A percentile compares a stretch with the other conserved stretches of the same genome.
Evolutionary conservation across 345 rosid genomes (phyloP).

Genomic region (Brassica carinata): DNA sequence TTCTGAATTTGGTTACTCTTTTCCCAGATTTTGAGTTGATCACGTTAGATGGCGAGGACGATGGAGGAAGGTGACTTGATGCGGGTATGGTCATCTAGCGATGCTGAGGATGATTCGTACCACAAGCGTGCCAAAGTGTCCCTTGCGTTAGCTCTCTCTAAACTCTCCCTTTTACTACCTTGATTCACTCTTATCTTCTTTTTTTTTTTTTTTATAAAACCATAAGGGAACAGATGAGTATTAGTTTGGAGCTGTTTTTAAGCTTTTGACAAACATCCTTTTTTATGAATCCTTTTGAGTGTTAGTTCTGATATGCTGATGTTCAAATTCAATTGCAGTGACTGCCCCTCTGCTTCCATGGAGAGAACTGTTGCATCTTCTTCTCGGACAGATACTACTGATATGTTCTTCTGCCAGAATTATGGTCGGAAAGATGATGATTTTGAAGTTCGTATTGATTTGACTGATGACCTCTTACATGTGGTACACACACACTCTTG

Average conservation of each 20-base stretch:
- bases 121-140: background rate
- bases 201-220: too few species aligned
- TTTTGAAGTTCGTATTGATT: slow-evolving; percentile 75
- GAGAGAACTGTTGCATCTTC: slow-evolving; percentile 46
- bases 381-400: slow-evolving; percentile 44
- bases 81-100: background rate
- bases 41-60: background rate
- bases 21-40: background rate
- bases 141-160: background rate
- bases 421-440: slow-evolving; percentile 54
- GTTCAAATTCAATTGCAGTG: background rate
- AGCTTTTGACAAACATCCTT: too few species aligned
- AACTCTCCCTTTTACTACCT: background rate
- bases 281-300: too few species aligned
- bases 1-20: background rate
- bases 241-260: too few species aligned
- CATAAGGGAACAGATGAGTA: too few species aligned
- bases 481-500: slow-evolving; percentile 53
- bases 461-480: slow-evolving; percentile 88
- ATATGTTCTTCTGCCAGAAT: slow-evolving; percentile 55
- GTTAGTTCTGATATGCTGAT: too few species aligned
- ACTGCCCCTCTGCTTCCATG: background rate
- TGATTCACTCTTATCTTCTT: background rate
- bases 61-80: background rate
- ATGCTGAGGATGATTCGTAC: background rate